Percentiles rank a stretch among this genome's conserved stretches.
Conservation (phyloP, 495 filamentous ascomycete species). For the Pyrenula aspistea region DNA sequence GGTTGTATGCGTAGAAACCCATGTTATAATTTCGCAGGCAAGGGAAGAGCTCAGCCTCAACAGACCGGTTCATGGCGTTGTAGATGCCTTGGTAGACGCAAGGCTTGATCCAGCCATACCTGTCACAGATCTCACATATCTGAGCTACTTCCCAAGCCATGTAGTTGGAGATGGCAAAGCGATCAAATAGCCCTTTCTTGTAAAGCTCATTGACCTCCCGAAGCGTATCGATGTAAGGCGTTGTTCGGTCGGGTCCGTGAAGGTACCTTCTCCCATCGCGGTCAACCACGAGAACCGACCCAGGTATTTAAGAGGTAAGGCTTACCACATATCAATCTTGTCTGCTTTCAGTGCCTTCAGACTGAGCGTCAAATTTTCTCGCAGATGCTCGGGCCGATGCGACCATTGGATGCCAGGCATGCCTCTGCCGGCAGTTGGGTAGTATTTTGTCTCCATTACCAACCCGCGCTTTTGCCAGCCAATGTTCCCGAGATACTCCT, state of each 20-base stretch:
- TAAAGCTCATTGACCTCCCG: slow-evolving; percentile 33
- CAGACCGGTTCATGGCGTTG: slow-evolving; percentile 44
- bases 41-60: slow-evolving; percentile 39
- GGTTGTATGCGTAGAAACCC: slow-evolving; percentile 36
- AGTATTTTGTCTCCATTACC: slow-evolving; percentile 41
- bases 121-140: slow-evolving; percentile 34
- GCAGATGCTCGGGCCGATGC: slow-evolving; percentile 23
- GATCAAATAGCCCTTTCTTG: slow-evolving; percentile 31
- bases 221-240: slow-evolving; percentile 36
- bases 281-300: no score
- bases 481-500: slow-evolving; percentile 32
- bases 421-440: slow-evolving; percentile 16
- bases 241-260: slow-evolving; percentile 36
- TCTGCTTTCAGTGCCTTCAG: slow-evolving; percentile 30
- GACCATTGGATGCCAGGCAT: slow-evolving; percentile 9
- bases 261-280: slow-evolving; percentile 31
- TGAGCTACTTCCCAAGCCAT: slow-evolving; percentile 36
- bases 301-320: no score
- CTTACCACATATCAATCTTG: slow-evolving; percentile 31
- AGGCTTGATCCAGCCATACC: slow-evolving; percentile 45
- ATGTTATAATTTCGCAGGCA: slow-evolving; percentile 41
- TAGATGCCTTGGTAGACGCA: slow-evolving; percentile 57
- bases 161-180: slow-evolving; percentile 39
- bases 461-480: slow-evolving; percentile 35
- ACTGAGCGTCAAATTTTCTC: slow-evolving; percentile 22